Evolutionary conservation across 345 rosid genomes (phyloP), one percentile per base, ranked within the genome.

Genomic region (Cardamine chenopodiifolia): DNA sequence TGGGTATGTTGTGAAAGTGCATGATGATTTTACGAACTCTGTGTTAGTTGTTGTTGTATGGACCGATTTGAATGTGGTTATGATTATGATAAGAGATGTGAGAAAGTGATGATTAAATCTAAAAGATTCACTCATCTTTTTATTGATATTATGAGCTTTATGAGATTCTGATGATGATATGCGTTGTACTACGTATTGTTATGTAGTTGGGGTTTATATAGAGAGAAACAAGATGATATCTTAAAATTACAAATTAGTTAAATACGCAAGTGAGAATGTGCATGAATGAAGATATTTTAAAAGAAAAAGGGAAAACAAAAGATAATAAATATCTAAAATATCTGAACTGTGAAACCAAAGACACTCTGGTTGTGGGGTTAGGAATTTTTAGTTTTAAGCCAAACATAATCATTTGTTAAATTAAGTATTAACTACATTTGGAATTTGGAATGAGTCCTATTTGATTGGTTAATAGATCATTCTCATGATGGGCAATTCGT

Each of bases 1-100:
- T 39, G 90, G 97, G 53, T 89, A 93, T 8, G 72, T 83, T 50
- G 98, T 87, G 66, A 76, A 72, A 5, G 71, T 73, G 66, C 97
- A 93, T 7, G 88, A 86, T 28, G 86, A 80, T 73, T 53, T 83
- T 45, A 90, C 85, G 74, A 90, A 93, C 71, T 85, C 85, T 2
- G 81, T 79, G 85, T 55, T 70, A 28, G 48, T 39, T 50, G 47
- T 22, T 61, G 54, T 45, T 56, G 66, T 37, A 28, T 77, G 37
- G 44, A 55, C 66, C 20, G 56, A 55, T 66, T 19, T 68, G 25
- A 68, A 48, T 23, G 63, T 64, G 66, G 70, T 14, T 52, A 62
- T 31, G 25, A 57, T 35, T 47, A 70, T 35, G 54, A 70, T 44
- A 70, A 64, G 28, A 45, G 25, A 47, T 35, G 47, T 19, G 47